Base-by-base conservation (phyloP, 306 rosid species). In the Rosa rugosa region DNA sequence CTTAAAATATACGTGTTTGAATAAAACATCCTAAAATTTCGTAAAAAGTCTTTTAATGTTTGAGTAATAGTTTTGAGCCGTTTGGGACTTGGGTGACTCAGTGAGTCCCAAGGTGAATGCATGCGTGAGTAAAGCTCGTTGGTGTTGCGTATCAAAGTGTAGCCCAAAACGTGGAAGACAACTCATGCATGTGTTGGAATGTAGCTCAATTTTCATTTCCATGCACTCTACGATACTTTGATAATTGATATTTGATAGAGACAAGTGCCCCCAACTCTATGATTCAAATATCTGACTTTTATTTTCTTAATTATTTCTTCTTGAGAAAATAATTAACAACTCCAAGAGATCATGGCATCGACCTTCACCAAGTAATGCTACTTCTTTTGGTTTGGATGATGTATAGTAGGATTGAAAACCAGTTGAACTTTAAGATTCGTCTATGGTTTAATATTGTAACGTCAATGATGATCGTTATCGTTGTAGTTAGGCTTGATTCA, bases 61-160 rank as follows among this genome's bases (percentile, higher is more conserved):
- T 18, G 8, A 53, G 18, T 14, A 49, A 49, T 18, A 18, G 10
- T 18, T 5, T 49, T 49, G 49, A 49, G 16, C 20, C 7, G 20
- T 27, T 27, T 27, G 31, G 31, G 31, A 27, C 31, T 14, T 11
- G 17, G 18, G 53, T 49, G 17, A 47, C 53, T 13, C 1, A 0
- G 18, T 14, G n/a, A n/a, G n/a, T n/a, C n/a, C n/a, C n/a, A n/a
- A 36, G 17, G 70, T 36, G 70, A 36, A 44, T 59, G 17, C 25
- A 23, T 5, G 57, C 45, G 51, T 60, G 70, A 23, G 44, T 9
- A 20, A 57, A 57, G 41, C 51, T 57, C 5, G 23, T 56, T 57
- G 40, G 27, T 57, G 12, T 74, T 75, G 70, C 59, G 78, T 75
- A 46, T 75, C 18, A 25, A 27, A 42, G 17, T 75, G 70, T 25